A percentile compares a stretch with the other conserved stretches of the same genome.
Conservation (phyloP, 805 yeast genomes). For the Isabelozyma gotoi region DNA sequence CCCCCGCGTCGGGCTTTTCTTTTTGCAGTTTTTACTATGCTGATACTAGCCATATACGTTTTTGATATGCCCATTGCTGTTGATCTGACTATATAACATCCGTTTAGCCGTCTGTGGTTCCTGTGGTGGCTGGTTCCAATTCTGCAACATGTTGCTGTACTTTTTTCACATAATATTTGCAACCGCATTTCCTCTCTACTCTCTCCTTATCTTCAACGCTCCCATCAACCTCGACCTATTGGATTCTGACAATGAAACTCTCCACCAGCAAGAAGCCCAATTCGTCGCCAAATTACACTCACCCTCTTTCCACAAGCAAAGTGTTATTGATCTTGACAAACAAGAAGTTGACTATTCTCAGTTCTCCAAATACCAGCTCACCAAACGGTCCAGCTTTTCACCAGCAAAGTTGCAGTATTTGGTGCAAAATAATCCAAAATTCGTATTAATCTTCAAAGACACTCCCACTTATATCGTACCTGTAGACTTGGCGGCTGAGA, state of each 20-base stretch:
- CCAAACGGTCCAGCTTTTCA: slow-evolving; percentile 10
- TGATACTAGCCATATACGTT: neutral
- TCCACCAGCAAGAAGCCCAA: neutral
- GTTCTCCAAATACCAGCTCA: slow-evolving; percentile 3
- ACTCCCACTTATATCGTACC: slow-evolving; percentile 16
- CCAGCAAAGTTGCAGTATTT: slow-evolving; percentile 9
- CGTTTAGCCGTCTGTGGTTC: too few relatives aligned
- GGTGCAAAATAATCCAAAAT: slow-evolving; percentile 8
- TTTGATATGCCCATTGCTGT: neutral
- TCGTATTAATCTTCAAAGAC: slow-evolving; percentile 14
- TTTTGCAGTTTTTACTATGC: neutral
- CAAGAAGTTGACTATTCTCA: neutral
- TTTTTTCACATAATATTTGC: neutral
- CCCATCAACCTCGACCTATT: neutral
- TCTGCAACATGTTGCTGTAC: neutral
- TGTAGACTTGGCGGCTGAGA: slow-evolving; percentile 1
- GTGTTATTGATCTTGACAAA: neutral
- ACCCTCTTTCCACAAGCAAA: neutral
- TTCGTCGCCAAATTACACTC: too few relatives aligned
- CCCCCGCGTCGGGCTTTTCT: slow-evolving; percentile 9
- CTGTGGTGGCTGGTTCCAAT: neutral
- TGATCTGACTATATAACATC: neutral
- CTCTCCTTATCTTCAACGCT: neutral
- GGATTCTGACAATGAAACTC: neutral
- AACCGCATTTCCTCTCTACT: neutral